Base-by-base conservation (phyloP, 192 early-diverging fungal species). In the Backusella tarrabulga region DNA sequence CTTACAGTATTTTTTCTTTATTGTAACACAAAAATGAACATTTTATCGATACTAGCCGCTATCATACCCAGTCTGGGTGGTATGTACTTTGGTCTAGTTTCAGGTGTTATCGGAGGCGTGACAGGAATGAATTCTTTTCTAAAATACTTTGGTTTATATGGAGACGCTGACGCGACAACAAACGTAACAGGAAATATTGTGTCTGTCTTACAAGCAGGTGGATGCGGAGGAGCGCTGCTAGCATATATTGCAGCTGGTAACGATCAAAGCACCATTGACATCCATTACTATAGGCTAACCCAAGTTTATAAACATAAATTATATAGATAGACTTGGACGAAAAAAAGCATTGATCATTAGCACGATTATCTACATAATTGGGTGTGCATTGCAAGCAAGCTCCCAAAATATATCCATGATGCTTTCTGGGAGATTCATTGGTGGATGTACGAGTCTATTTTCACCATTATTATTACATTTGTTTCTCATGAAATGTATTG, bases 301-400 rank as follows among this genome's bases (percentile, higher is more conserved):
- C 7, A 29, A 23, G 14, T 26, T 63, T 63, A 29, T 14, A 50
- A 50, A 34, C 14, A 15, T 36, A 8, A 36, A 40, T 38, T 21
- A 36, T 23, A 40, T 70, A 70, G 68, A 70, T 23, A 70, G 6
- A 70, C 41, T 70, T 41, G 68, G 68, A 70, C 41, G 68, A 23
- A 35, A 70, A n/a, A 35, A 38, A 70, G 34, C 68, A 40, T 23
- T 70, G n/a, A 41, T 70, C 7, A 40, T 70, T 21, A 38, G 1
- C 21, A 70, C 68, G 2, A 12, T 70, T 12, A 36, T 70, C 35
- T 70, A 40, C 12, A 41, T 70, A 38, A 15, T 70, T 70, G 68
- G 68, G 2, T 41, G 68, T 11, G 68, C 36, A 23, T 23, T 70
- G 12, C 68, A 70, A 70, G 38, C 68, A 40, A 36, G 68, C 1